Conservation (phyloP, 2,329 filamentous ascomycete species). For the Colletotrichum sp. region DNA sequence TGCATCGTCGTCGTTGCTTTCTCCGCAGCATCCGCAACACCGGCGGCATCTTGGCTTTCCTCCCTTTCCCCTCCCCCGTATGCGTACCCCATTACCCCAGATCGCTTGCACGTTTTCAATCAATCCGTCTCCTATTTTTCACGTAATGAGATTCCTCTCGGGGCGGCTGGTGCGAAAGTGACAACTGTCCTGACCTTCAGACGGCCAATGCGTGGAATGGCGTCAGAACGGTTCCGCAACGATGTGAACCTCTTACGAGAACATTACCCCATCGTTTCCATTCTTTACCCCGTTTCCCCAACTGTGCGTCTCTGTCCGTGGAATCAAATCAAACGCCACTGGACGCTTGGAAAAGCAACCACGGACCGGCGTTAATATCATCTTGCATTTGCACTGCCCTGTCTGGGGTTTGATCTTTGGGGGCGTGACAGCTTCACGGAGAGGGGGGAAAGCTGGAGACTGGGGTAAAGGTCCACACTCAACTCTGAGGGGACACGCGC, state of each 20-base stretch:
- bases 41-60: no score
- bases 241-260: conserved; percentile 15
- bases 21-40: not conserved
- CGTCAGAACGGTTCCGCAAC: not conserved
- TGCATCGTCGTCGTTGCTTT: not conserved
- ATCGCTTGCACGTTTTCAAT: not conserved
- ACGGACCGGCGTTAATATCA: not conserved
- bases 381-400: not conserved
- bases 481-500: not conserved
- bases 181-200: not conserved
- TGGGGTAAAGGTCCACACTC: not conserved
- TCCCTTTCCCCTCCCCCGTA: not conserved
- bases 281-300: not conserved
- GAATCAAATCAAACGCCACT: not conserved
- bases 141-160: not conserved
- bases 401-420: not conserved
- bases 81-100: conserved; percentile 10
- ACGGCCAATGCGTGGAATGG: not conserved
- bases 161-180: not conserved
- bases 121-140: not conserved
- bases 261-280: conserved; percentile 6
- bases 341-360: not conserved
- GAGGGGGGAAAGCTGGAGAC: not conserved
- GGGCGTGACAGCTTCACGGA: not conserved
- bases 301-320: not conserved